Base-by-base conservation (phyloP, 2,329 filamentous ascomycete genomes). In the Cladophialophora bantiana region DNA sequence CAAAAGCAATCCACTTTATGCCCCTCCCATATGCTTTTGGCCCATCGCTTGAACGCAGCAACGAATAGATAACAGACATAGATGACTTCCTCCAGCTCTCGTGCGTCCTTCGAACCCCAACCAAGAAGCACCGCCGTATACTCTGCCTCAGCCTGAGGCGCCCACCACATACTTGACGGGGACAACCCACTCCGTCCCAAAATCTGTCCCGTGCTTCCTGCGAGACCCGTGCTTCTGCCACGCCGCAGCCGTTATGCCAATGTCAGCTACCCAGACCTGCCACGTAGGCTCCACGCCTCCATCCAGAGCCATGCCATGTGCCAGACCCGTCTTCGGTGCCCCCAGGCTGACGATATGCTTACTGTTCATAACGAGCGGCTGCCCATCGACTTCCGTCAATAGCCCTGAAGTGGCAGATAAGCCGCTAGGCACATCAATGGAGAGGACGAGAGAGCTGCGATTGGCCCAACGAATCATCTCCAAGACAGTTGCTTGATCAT, bases 381-480 rank as follows among this genome's bases (percentile, higher is more conserved):
- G 87, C 2, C 92, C 92, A 75, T 97, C 93, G 1, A 87, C 80
- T 34, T 86, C 78, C 3, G 83, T 82, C 38, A 84, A 77, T 70
- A 86, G 83, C 20, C 85, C 85, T 71, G 71, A 80, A 57, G 59
- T 62, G 34, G 62, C 63, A 42, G 55, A 69, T 18, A 70, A 88
- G 4, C 95, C 95, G 0, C 92, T 94, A 0, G 95, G 95, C 5
- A 96, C 88, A 76, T 97, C 94, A n/a, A 99, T 87, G 0, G 93
- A 91, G 20, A 99, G 81, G 2, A 95, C 90, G 65, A 90, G 89
- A 9, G 64, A 68, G 20, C 53, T 68, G 70, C 93, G 90, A 76
- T 97, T 98, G 2, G 93, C 90, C 93, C 94, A 98, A 69, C 93
- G 90, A 74, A 97, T 95, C 75, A 97, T 87, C 75, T 96, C 91